phyloP scores from a whole-genome alignment of 2,329 filamentous ascomycete genomes.

The Hymenoscyphus linearis region DNA sequence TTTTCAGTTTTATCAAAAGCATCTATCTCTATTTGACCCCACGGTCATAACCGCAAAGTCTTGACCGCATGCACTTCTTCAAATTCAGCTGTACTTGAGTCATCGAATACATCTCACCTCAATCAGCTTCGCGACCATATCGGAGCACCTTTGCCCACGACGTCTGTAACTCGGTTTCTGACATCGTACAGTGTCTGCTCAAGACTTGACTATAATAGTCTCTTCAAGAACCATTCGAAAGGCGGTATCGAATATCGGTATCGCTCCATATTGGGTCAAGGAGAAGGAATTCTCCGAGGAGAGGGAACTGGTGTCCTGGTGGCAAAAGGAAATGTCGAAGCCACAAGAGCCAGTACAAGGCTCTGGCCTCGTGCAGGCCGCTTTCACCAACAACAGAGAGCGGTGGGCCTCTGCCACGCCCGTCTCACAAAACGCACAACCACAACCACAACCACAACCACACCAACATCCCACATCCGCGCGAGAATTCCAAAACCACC shows the following conservation, averaged over 20 bases:
- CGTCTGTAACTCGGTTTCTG: background rate
- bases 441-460: slow-evolving; percentile 15
- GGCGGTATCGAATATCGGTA: too few relatives aligned
- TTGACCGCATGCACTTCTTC: background rate
- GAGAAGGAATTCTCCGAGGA: too few relatives aligned
- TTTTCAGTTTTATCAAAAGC: background rate
- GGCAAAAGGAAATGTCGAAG: background rate
- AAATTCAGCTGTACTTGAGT: background rate
- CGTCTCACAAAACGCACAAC: background rate
- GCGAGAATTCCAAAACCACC: slow-evolving; percentile 3
- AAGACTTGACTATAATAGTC: too few relatives aligned
- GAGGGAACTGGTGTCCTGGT: too few relatives aligned
- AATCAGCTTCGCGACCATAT: background rate
- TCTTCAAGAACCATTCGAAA: too few relatives aligned
- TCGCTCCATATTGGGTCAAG: too few relatives aligned
- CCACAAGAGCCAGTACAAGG: background rate
- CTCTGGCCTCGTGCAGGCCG: slow-evolving; percentile 7
- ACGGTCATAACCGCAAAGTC: background rate
- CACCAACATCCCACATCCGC: slow-evolving; percentile 12
- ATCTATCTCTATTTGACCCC: background rate
- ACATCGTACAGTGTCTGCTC: background rate
- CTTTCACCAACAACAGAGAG: slow-evolving; percentile 3
- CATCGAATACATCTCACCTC: background rate
- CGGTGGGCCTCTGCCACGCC: slow-evolving; percentile 9
- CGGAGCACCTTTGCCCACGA: background rate